These are phyloP conservation scores for Boletellus emodensis DNA, from an alignment of 768 basidiomycete species.

Conservation along the genomic window DNA sequence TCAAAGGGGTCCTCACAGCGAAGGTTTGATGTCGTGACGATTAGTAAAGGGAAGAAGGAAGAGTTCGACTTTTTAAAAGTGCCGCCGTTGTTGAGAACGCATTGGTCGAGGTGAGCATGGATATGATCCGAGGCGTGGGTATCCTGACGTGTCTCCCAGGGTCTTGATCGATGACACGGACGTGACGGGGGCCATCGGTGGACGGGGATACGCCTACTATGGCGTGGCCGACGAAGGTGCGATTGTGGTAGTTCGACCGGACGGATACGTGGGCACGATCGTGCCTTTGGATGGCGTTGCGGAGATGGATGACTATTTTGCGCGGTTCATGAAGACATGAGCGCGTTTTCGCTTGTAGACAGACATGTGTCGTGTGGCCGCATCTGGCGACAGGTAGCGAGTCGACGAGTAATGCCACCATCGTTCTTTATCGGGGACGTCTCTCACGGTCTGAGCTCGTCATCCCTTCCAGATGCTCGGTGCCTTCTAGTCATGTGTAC, in stretches of 20 bases:
- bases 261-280: constrained; percentile 59
- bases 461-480: too few relatives aligned
- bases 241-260: constrained; percentile 29
- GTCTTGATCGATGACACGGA: constrained; percentile 58
- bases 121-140: background rate
- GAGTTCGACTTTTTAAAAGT: constrained; percentile 30
- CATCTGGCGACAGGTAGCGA: too few relatives aligned
- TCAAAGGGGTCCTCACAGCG: constrained; percentile 17
- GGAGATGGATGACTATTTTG: constrained; percentile 46
- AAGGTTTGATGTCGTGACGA: constrained; percentile 31
- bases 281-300: constrained; percentile 41
- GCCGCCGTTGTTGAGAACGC: constrained; percentile 32
- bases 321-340: constrained; percentile 32
- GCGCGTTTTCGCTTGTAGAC: too few relatives aligned
- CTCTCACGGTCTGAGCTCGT: too few relatives aligned
- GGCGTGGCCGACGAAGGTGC: constrained; percentile 36
- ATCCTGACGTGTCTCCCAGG: constrained; percentile 33
- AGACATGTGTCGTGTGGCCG: too few relatives aligned
- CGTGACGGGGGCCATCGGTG: constrained; percentile 41
- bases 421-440: too few relatives aligned
- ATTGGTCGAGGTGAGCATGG: constrained; percentile 40
- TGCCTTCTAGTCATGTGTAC: too few relatives aligned
- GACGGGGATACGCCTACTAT: constrained; percentile 53
- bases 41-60: constrained; percentile 31
- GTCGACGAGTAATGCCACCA: too few relatives aligned